These are phyloP conservation scores for Pleurotus cornucopiae DNA, from an alignment of 768 basidiomycete genomes.

Conservation along the genomic window DNA sequence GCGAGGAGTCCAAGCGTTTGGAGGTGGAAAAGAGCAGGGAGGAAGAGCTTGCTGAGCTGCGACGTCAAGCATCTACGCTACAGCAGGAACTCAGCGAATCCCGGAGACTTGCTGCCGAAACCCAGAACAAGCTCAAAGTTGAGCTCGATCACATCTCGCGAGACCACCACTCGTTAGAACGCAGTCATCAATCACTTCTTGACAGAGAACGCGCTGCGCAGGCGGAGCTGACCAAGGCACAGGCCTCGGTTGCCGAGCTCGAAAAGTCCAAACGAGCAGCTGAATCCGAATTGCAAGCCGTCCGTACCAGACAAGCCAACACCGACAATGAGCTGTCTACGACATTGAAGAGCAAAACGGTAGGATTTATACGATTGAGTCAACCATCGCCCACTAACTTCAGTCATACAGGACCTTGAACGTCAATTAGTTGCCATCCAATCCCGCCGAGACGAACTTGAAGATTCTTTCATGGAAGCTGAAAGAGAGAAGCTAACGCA, in stretches of 20 bases:
- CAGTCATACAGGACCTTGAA: conserved; percentile 56
- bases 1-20: conserved; percentile 77
- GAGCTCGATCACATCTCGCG: conserved; percentile 65
- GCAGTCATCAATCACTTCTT: conserved; percentile 60
- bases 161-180: conserved; percentile 56
- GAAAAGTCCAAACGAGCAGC: conserved; percentile 65
- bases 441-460: conserved; percentile 77
- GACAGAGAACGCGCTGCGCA: conserved; percentile 55
- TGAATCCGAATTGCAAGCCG: conserved; percentile 69
- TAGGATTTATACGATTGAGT: conserved; percentile 24
- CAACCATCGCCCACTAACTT: background rate
- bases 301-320: conserved; percentile 69
- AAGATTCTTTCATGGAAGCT: conserved; percentile 81
- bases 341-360: conserved; percentile 68
- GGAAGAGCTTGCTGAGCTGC: conserved; percentile 71
- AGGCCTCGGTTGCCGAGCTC: conserved; percentile 46
- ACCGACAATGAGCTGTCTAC: conserved; percentile 61
- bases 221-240: conserved; percentile 43
- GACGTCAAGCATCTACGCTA: conserved; percentile 54
- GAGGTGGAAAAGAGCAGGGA: conserved; percentile 89
- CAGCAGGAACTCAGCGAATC: conserved; percentile 66
- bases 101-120: conserved; percentile 56
- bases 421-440: conserved; percentile 71
- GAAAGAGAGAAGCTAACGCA: conserved; percentile 79
- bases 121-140: conserved; percentile 68